Evolutionary conservation across 2,329 filamentous ascomycete species (phyloP).

Genomic region (Diaporthe capsici): DNA sequence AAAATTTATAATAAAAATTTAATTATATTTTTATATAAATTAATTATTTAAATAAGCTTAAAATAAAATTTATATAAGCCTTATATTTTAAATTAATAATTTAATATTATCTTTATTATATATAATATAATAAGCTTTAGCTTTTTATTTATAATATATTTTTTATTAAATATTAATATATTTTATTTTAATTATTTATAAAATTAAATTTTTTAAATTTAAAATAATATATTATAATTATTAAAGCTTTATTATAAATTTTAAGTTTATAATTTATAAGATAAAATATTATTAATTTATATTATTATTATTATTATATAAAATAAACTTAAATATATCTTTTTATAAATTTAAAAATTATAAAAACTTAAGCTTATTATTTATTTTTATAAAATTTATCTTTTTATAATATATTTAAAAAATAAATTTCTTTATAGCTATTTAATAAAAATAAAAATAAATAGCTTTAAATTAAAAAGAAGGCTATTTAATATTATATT

Average conservation of each 20-base stretch:
- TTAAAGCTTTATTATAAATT: background rate
- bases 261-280: background rate
- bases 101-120: background rate
- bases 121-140: background rate
- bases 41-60: too few relatives aligned
- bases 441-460: background rate
- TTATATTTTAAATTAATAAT: background rate
- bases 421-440: background rate
- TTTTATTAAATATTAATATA: background rate
- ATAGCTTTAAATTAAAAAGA: background rate
- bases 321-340: background rate
- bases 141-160: too few relatives aligned
- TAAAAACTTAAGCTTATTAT: background rate
- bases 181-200: background rate
- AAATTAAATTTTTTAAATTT: background rate
- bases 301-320: background rate
- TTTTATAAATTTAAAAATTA: background rate
- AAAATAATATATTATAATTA: background rate
- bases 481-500: background rate
- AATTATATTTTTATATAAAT: too few relatives aligned
- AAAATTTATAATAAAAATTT: too few relatives aligned
- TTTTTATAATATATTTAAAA: background rate
- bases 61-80: background rate
- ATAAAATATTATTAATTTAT: background rate
- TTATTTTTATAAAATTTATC: background rate